A percentile compares a stretch with the other conserved stretches of the same genome.
Conservation (phyloP, 352 stramenopile genomes). For the Phytophthora sp. region DNA sequence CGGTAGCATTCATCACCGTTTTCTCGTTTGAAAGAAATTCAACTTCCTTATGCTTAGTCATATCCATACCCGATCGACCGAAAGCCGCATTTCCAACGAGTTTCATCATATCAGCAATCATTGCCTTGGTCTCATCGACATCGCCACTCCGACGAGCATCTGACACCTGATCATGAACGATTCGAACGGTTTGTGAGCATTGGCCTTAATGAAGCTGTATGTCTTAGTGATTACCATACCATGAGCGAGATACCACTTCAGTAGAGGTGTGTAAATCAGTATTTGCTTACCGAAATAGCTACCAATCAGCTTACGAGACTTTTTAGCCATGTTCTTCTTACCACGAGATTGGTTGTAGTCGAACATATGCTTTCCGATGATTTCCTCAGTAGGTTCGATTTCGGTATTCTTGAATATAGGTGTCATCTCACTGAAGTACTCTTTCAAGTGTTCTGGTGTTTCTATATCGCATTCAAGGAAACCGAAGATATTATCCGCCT, state of each 20-base stretch:
- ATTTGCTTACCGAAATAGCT: slow-evolving; percentile 45
- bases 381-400: slow-evolving; percentile 21
- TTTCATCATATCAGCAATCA: slow-evolving; percentile 3
- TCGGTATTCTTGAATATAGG: slow-evolving; percentile 40
- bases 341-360: slow-evolving; percentile 13
- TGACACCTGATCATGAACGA: slow-evolving; percentile 25
- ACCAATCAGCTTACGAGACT: slow-evolving; percentile 31
- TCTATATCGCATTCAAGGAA: slow-evolving; percentile 49
- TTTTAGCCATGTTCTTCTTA: background rate
- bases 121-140: slow-evolving; percentile 23
- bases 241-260: slow-evolving; percentile 48
- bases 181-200: slow-evolving; percentile 18
- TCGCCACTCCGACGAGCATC: slow-evolving; percentile 33
- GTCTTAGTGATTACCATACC: slow-evolving; percentile 34
- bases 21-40: background rate
- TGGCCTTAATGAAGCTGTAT: slow-evolving; percentile 35
- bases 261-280: slow-evolving; percentile 38
- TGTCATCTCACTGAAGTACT: slow-evolving; percentile 41
- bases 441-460: slow-evolving; percentile 36
- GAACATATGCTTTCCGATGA: slow-evolving; percentile 42
- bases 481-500: slow-evolving; percentile 35
- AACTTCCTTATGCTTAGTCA: slow-evolving; percentile 7
- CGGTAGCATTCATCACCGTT: background rate
- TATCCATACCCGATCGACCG: slow-evolving; percentile 8
- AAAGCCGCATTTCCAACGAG: slow-evolving; percentile 2